These are phyloP conservation scores for Saccharomycopsis sp. DNA, from an alignment of 805 yeast species.

Conservation along the genomic window DNA sequence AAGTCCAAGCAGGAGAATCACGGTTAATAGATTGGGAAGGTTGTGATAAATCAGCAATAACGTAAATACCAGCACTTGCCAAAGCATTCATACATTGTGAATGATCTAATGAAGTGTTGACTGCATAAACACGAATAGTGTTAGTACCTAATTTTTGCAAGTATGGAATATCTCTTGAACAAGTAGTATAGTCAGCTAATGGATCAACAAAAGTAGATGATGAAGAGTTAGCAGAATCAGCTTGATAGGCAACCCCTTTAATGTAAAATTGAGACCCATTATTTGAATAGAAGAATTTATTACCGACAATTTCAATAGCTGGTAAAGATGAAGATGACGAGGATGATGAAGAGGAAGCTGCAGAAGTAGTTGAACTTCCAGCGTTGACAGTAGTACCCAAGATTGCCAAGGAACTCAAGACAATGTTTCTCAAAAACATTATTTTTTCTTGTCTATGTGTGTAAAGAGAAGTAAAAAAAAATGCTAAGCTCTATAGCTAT, in stretches of 20 bases:
- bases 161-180: conserved; percentile 71
- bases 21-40: conserved; percentile 61
- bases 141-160: conserved; percentile 56
- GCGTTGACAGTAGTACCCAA: background rate
- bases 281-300: conserved; percentile 65
- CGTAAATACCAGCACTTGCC: conserved; percentile 70
- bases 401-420: background rate
- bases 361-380: conserved; percentile 17
- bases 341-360: conserved; percentile 19
- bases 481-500: too few relatives aligned
- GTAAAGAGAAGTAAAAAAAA: too few relatives aligned
- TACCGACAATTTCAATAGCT: conserved; percentile 57
- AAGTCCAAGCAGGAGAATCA: conserved; percentile 54
- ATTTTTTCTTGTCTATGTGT: too few relatives aligned
- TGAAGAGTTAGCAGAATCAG: conserved; percentile 43
- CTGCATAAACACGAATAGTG: conserved; percentile 69
- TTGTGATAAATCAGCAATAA: conserved; percentile 71
- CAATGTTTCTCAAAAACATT: background rate
- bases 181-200: conserved; percentile 51
- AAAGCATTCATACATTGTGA: conserved; percentile 59
- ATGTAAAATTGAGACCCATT: conserved; percentile 80
- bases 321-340: conserved; percentile 28
- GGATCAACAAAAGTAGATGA: conserved; percentile 50
- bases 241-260: conserved; percentile 85
- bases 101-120: conserved; percentile 59